phyloP scores from a whole-genome alignment of 352 stramenopile genomes.

The Thraustotheca clavata region DNA sequence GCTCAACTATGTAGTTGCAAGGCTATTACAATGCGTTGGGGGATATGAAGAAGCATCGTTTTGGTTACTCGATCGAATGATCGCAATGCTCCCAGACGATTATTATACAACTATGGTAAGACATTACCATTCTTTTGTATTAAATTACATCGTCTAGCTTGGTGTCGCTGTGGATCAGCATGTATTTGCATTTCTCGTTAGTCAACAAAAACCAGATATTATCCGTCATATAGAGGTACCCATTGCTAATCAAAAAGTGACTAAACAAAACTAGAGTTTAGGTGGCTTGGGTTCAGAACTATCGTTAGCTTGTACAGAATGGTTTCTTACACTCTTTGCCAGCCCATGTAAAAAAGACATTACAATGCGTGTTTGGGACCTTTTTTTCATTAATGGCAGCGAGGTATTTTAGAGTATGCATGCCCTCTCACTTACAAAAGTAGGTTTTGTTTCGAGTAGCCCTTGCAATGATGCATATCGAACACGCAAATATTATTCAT shows the following conservation, averaged over 20 bases:
- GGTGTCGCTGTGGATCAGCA: constrained; percentile 82
- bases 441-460: constrained; percentile 73
- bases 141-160: constrained; percentile 31
- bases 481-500: constrained; percentile 44
- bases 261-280: constrained; percentile 46
- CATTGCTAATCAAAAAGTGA: background rate
- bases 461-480: constrained; percentile 59
- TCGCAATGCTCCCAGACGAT: constrained; percentile 69
- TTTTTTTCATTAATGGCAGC: constrained; percentile 73
- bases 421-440: background rate
- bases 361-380: constrained; percentile 76
- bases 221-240: constrained; percentile 24
- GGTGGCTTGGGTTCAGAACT: constrained; percentile 80
- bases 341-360: constrained; percentile 65
- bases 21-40: constrained; percentile 50
- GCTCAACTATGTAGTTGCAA: constrained; percentile 80
- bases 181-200: constrained; percentile 79
- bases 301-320: constrained; percentile 80
- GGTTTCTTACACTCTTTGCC: constrained; percentile 82
- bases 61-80: constrained; percentile 73
- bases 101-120: constrained; percentile 85
- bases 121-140: background rate
- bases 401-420: constrained; percentile 33
- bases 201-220: constrained; percentile 61
- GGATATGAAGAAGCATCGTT: constrained; percentile 67